Conservation (phyloP, 1,284 basidiomycete genomes). For the Moesziomyces sp. region DNA sequence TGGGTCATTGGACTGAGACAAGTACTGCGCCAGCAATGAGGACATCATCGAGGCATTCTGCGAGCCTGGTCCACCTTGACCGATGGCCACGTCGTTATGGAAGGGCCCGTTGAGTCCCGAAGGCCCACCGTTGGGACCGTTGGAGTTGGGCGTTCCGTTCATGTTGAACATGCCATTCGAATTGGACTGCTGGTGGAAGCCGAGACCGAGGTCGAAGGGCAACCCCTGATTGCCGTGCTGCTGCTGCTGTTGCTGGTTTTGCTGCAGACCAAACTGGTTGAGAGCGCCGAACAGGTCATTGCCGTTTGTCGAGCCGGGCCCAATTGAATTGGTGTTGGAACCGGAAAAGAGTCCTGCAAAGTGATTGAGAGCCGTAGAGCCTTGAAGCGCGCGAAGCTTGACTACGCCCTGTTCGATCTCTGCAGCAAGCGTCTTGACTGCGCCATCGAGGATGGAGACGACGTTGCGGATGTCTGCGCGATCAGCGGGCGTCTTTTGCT, state of each 20-base stretch:
- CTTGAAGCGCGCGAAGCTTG: constrained; percentile 31
- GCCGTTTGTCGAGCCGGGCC: constrained; percentile 4
- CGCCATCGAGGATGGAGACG: constrained; percentile 30
- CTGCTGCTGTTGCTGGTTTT: constrained; percentile 23
- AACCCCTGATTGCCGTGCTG: constrained; percentile 9
- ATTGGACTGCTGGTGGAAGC: constrained; percentile 19
- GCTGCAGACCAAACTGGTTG: constrained; percentile 19
- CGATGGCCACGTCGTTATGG: constrained; percentile 7
- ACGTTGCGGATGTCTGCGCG: constrained; percentile 37
- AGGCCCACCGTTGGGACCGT: constrained; percentile 3
- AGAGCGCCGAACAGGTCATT: constrained; percentile 31
- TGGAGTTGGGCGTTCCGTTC: constrained; percentile 6
- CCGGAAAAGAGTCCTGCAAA: constrained; percentile 10
- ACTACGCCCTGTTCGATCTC: constrained; percentile 33
- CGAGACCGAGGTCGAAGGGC: constrained; percentile 30
- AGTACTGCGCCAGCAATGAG: constrained; percentile 45
- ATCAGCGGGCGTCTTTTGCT: constrained; percentile 30
- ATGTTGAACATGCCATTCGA: constrained; percentile 20
- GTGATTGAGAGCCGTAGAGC: constrained; percentile 21
- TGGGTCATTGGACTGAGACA: constrained; percentile 30
- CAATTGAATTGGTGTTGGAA: constrained; percentile 7
- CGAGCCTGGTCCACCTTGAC: constrained; percentile 10
- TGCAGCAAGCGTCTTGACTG: constrained; percentile 22
- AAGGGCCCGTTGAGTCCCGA: constrained; percentile 17
- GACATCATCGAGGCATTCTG: constrained; percentile 28